Base-by-base conservation (phyloP, 2,329 filamentous ascomycete species). In the Teratosphaeria gauchensis region DNA sequence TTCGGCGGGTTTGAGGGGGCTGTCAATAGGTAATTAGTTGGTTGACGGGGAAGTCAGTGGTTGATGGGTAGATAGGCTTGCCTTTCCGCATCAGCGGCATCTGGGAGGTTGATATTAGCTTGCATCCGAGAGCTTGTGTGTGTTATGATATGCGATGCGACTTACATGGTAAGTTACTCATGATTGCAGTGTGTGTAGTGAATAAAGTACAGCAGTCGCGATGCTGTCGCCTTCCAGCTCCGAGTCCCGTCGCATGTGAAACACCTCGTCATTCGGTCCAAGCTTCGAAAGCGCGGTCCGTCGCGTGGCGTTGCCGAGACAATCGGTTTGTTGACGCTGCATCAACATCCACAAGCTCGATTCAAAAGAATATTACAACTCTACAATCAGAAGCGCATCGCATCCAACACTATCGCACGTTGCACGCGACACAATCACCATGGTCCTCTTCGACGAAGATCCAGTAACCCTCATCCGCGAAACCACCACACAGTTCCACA, bases 21-120 rank as follows among this genome's bases (percentile, higher is more conserved):
- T 94, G 67, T 48, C 5, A 6, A 24, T 19, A 6, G 16, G 31
- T 59, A 33, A 21, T 21, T 21, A 19, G 32, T 31, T 33, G 54
- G 32, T 7, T 21, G n/a, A 28, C 12, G 33, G 38, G 56, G 55
- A 24, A 51, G 53, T 12, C 8, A 12, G 48, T 51, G 28, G 24
- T 32, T 19, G 48, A 51, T 51, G 12, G 42, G 3, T 35, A n/a
- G 28, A 28, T 12, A 35, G 61, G 74, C 78, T 65, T 70, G 92
- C 89, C 89, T 96, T 80, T 99, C 94, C 69, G 94, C 94, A 78
- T 99, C 94, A 66, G 95, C 91, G 71, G 94, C 94, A 81, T 97
- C 94, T 97, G 77, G 61, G 63, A 70, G 56, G 51, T 33, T 59
- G 48, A 46, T 30, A 53, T 48, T 16, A 38, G 52, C 52, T 54